Base-by-base conservation (phyloP, 2,329 filamentous ascomycete genomes). In the Calonectria leucothoes region DNA sequence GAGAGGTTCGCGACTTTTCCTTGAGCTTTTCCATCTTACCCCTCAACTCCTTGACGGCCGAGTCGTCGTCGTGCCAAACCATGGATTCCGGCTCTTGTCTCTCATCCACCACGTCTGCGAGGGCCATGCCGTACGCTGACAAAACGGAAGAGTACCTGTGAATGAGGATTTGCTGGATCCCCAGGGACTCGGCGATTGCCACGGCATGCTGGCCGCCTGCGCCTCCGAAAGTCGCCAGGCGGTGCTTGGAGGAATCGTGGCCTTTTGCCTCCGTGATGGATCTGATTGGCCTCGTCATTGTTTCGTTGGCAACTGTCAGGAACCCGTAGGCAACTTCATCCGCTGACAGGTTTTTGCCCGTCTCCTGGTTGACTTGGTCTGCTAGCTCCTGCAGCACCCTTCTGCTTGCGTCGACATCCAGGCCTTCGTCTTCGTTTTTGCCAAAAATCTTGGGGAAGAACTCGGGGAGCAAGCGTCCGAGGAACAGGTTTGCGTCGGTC, bases 381-480 rank as follows among this genome's bases (percentile, higher is more conserved):
- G 95, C 91, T 12, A 98, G 87, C 77, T 95, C 92, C 75, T 93
- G 89, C 74, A 98, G 94, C 1, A 94, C 89, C 78, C 90, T 92
- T 82, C 92, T 90, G 79, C 94, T 98, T 0, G 94, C 94, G 70
- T 93, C 90, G 1, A 91, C 87, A 81, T 98, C 95, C 1, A 98
- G 85, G 0, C 93, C 93, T 82, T 97, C 91, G 71, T 98, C 89
- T 82, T 98, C 96, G 55, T 96, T 93, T 82, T 95, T 93, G 57
- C 96, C 96, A 79, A 98, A 98, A 72, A 98, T 98, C 82, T 96
- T 96, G 0, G 96, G 96, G 81, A 98, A 98, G 87, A 97, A 98
- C 74, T 97, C 94, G 0, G 96, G 96, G 1, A 98, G 85, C 5
- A 98, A 87, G 48, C 96, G 90, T 0, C 96, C 95, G 0, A 98